phyloP scores from a whole-genome alignment of 73 alveolate genomes.

The Uronychia binucleata region DNA sequence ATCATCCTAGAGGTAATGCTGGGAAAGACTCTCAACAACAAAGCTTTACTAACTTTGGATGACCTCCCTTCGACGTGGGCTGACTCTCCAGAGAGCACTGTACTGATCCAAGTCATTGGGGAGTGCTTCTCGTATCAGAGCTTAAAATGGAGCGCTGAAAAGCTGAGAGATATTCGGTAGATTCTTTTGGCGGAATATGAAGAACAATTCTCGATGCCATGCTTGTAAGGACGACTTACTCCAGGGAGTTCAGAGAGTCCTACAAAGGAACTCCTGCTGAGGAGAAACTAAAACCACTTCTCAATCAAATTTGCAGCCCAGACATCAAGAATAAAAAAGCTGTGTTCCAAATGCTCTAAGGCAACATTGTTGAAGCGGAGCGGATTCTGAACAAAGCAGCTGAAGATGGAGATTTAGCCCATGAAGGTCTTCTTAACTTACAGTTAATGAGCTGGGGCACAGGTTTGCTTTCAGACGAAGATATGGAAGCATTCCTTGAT shows the following conservation, averaged over 20 bases:
- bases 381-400: neutral
- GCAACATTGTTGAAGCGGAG: neutral
- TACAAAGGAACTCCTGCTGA: neutral
- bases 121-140: slow-evolving; percentile 1
- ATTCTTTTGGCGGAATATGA: neutral
- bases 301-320: neutral
- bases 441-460: neutral
- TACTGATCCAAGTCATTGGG: neutral
- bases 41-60: neutral
- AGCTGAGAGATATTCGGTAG: neutral
- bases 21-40: neutral
- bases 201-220: neutral
- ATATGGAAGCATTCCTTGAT: neutral
- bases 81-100: neutral
- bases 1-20: slow-evolving; percentile 3
- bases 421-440: neutral
- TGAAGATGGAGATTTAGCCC: neutral
- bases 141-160: neutral
- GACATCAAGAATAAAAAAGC: neutral
- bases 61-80: slow-evolving; percentile 9
- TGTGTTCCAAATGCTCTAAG: neutral
- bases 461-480: neutral
- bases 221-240: neutral
- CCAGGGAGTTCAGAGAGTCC: neutral
- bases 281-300: neutral